These are phyloP conservation scores for Graphilbum fragrans DNA, from an alignment of 2,329 filamentous ascomycete species.

Conservation along the genomic window DNA sequence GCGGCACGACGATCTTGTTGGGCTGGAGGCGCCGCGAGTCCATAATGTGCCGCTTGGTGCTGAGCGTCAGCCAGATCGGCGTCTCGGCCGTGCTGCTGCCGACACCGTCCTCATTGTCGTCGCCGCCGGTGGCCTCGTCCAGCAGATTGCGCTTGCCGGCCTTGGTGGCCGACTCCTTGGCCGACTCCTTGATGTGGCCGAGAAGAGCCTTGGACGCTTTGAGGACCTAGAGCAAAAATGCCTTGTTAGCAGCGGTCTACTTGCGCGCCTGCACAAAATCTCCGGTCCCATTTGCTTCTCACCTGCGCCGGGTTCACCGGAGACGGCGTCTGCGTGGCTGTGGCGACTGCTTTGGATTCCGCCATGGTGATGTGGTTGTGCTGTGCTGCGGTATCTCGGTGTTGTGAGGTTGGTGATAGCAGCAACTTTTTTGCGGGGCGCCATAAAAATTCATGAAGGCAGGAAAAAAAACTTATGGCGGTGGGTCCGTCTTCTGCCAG, in stretches of 20 bases:
- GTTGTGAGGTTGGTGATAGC: no score
- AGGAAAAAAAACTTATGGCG: conserved; percentile 3
- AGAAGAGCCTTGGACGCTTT: conserved; percentile 53
- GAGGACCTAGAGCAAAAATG: conserved; percentile 20
- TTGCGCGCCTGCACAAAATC: no score
- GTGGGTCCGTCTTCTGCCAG: conserved; percentile 10
- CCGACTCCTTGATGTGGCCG: conserved; percentile 46
- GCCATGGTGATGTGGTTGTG: conserved; percentile 4
- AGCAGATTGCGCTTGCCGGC: conserved; percentile 45
- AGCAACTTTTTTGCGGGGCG: conserved; percentile 1
- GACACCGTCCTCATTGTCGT: conserved; percentile 14
- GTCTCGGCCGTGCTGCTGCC: conserved; percentile 27
- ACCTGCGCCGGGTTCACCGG: conserved; percentile 9
- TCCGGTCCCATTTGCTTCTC: no score
- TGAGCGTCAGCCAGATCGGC: conserved; percentile 50
- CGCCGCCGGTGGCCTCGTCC: conserved; percentile 28
- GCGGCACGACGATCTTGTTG: conserved; percentile 66
- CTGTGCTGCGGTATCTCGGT: neutral
- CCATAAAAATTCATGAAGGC: neutral
- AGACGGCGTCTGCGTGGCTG: conserved; percentile 4
- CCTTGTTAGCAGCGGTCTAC: no score
- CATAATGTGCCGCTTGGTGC: conserved; percentile 52
- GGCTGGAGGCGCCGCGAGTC: conserved; percentile 76
- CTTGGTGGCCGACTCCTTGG: conserved; percentile 31
- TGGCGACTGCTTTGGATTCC: conserved; percentile 5